Base-by-base conservation (phyloP, 2,329 filamentous ascomycete species). In the Epichloe bromicola region DNA sequence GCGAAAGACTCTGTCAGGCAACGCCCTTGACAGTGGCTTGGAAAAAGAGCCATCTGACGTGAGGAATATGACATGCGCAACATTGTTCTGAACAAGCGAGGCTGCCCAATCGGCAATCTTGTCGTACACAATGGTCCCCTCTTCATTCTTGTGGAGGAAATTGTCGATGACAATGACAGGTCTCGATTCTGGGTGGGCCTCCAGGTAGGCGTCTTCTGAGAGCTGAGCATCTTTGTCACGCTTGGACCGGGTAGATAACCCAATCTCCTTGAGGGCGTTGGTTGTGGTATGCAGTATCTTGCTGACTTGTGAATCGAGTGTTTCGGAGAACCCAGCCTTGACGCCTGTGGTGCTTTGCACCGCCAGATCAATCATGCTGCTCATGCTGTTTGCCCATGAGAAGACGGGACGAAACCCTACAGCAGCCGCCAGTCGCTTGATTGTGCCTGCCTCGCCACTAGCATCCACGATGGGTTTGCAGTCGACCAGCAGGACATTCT, bases 381-480 rank as follows among this genome's bases (percentile, higher is more conserved):
- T 95, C 57, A 97, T 80, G 61, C 83, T 95, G 67, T 97, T 96
- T 69, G 94, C 86, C 87, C 90, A 97, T 0, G 88, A 94, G 65
- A 98, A 98, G 0, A 98, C 82, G 0, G 93, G 93, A 8, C 86
- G 77, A 63, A 96, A 97, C 8, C 93, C 91, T 46, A 97, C 90
- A 56, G 90, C 81, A 1, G 74, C 70, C 1, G 91, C 93, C 5
- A 93, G 82, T 40, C 85, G 82, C 54, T 80, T 80, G 60, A 98
- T 95, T 0, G 87, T 95, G 3, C 83, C 80, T 7, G 83, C 83
- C 62, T 98, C 93, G 5, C 93, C 90, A 50, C 86, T 81, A 1
- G 91, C 89, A 66, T 97, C 91, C 53, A 91, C 85, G 11, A 97
- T 87, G 1, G 86, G 85, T 64, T 95, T 95, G 72, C 91, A 97